A percentile compares a stretch with the other conserved stretches of the same genome.
Evolutionary conservation across 768 basidiomycete species (phyloP).

Genomic region (Hortiboletus campestris): DNA sequence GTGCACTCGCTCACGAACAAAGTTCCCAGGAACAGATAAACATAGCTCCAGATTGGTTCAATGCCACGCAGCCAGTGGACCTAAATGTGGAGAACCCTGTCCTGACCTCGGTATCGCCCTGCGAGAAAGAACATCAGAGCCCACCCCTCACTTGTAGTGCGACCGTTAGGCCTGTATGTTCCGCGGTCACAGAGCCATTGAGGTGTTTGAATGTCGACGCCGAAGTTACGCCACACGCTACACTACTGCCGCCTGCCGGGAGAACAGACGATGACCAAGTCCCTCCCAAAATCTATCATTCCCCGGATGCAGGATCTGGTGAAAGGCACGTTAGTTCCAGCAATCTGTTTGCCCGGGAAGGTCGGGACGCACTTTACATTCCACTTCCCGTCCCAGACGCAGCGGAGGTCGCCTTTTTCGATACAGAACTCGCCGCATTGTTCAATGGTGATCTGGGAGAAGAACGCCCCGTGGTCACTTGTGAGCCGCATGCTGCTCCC

Average conservation of each 20-base stretch:
- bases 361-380: constrained; percentile 1
- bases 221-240: not conserved
- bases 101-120: not conserved
- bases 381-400: constrained; percentile 16
- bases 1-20: not conserved
- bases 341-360: not conserved
- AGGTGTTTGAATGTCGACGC: not conserved
- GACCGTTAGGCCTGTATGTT: not conserved
- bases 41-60: not conserved
- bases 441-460: constrained; percentile 1
- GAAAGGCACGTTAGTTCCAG: not conserved
- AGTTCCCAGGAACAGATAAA: not conserved
- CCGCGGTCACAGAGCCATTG: not conserved
- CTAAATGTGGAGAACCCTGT: not conserved
- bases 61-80: not conserved
- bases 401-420: constrained; percentile 20
- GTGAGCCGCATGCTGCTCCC: not conserved
- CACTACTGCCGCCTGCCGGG: not conserved
- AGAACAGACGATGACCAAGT: not conserved
- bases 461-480: not conserved
- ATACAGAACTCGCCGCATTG: not conserved
- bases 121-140: not conserved
- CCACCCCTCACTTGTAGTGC: not conserved
- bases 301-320: not conserved
- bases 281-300: not conserved